These are phyloP conservation scores for Lentinula sp. DNA, from an alignment of 768 basidiomycete genomes.

Conservation along the genomic window DNA sequence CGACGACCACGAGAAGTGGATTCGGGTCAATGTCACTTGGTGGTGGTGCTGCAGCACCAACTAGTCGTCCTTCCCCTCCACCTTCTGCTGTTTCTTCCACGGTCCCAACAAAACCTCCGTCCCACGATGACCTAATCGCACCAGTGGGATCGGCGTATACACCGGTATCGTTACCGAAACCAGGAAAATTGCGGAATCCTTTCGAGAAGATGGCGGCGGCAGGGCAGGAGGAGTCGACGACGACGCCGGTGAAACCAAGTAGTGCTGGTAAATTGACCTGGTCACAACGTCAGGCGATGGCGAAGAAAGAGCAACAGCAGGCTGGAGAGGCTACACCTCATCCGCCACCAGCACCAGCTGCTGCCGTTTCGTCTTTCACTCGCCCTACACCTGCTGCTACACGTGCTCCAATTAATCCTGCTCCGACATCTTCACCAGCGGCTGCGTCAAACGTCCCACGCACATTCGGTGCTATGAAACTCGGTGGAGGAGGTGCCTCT, in stretches of 20 bases:
- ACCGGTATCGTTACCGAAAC: conserved; percentile 78
- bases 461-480: conserved; percentile 15
- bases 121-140: conserved; percentile 76
- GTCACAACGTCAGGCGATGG: conserved; percentile 88
- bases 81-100: conserved; percentile 38
- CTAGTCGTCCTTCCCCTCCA: conserved; percentile 18
- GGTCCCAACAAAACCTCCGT: conserved; percentile 52
- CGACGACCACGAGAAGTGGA: conserved; percentile 27
- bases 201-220: conserved; percentile 50
- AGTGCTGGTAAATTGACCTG: conserved; percentile 78
- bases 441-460: conserved; percentile 41
- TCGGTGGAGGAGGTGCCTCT: neutral
- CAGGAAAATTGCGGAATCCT: conserved; percentile 84
- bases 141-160: conserved; percentile 86
- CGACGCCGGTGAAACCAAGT: conserved; percentile 14
- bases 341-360: neutral
- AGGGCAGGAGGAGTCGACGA: conserved; percentile 28
- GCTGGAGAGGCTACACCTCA: conserved; percentile 62
- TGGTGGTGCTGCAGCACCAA: conserved; percentile 14
- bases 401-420: neutral
- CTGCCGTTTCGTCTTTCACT: neutral
- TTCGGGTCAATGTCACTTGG: neutral
- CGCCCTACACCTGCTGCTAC: neutral
- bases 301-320: conserved; percentile 84
- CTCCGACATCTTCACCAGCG: neutral